Base-by-base conservation (phyloP, 306 rosid species). In the Castanea crenata region DNA sequence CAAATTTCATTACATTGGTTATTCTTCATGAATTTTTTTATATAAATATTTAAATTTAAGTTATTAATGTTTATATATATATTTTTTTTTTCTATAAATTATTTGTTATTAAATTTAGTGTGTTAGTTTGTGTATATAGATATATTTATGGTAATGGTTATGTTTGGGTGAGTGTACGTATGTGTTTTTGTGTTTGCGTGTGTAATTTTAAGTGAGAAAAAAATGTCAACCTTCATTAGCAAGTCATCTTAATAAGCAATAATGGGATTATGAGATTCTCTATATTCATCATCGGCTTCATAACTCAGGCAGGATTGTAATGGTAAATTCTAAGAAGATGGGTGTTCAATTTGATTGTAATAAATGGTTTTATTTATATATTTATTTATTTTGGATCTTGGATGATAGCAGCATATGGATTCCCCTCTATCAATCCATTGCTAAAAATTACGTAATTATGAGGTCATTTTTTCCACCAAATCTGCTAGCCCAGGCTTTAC, bases 391-490 rank as follows among this genome's bases (percentile, higher is more conserved):
- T 74, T 76, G 77, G 64, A 35, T 62, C 23, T 61, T 92, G 92
- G 98, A 41, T 88, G 6, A 86, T 85, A 59, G 71, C 84, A 55
- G 72, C 15, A 69, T 86, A 64, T 68, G 95, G 92, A 61, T 86
- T 87, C 86, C 97, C 95, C 46, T 92, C 91, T 57, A 3, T 0
- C 0, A 29, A 0, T 0, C n/a, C 78, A 46, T 57, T 74, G 79
- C 91, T 21, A 70, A 25, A 5, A 56, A 25, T 62, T 2, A 61
- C 32, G 86, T 83, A 80, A 4, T 16, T 59, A 4, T 87, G 83
- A 89, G 95, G 93, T 90, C 97, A 57, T 57, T 94, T 32, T 92
- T 91, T 87, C 95, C 98, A 1, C 97, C 98, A 23, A 92, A 91
- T 76, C 92, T 92, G 79, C 91, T 92, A 57, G 85, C 97, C 74